Evolutionary conservation across 345 rosid species (phyloP).

Genomic region (Clausena lansium): DNA sequence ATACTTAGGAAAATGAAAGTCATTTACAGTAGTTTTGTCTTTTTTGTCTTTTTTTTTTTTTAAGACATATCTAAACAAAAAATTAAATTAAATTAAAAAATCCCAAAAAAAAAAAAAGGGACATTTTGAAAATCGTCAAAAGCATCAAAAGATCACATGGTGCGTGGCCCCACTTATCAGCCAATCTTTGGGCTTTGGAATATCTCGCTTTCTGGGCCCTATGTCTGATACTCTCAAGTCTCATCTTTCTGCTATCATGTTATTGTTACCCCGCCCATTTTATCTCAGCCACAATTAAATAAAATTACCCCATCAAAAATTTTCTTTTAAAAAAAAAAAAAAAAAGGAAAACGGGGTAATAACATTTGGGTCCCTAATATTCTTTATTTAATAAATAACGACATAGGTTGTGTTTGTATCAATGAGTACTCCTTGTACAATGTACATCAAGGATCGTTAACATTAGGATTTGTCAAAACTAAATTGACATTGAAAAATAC

Average conservation of each 20-base stretch:
- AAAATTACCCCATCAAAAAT: no score
- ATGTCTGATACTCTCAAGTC: background rate
- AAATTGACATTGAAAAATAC: background rate
- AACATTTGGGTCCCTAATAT: no score
- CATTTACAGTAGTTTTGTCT: no score
- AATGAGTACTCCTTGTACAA: no score
- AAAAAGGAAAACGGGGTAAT: no score
- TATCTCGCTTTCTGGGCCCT: constrained; percentile 14
- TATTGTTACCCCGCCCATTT: background rate
- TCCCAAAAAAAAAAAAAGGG: background rate
- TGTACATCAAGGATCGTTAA: no score
- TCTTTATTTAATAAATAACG: no score
- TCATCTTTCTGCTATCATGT: background rate
- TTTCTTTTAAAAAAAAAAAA: background rate
- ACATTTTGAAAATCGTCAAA: background rate
- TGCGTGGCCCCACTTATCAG: background rate
- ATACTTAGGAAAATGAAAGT: background rate
- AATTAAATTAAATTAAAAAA: background rate
- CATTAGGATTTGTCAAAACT: background rate
- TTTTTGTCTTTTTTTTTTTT: no score
- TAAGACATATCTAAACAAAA: background rate
- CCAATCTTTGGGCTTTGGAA: background rate
- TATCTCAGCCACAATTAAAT: background rate
- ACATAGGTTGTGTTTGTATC: no score
- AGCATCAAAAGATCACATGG: background rate